Percentiles rank a stretch among this genome's conserved stretches.
phyloP scores from a whole-genome alignment of 805 yeast genomes.

The Kurtzmaniella cleridarum region DNA sequence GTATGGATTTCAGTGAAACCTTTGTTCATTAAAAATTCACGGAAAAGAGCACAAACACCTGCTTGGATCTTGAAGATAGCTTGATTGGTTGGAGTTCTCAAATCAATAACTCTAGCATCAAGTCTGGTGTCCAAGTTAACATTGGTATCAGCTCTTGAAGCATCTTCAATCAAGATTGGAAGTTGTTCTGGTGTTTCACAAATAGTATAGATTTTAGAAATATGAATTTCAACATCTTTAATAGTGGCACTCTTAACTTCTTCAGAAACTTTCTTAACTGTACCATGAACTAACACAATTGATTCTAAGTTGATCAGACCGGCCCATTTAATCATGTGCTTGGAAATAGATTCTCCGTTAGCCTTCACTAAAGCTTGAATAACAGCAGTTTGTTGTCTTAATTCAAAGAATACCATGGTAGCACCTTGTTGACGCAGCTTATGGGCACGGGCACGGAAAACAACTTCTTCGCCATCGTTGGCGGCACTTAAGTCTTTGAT shows the following conservation, averaged over 20 bases:
- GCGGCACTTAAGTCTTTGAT: constrained; percentile 53
- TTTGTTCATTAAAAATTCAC: constrained; percentile 69
- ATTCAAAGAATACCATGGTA: constrained; percentile 82
- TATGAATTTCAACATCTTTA: constrained; percentile 81
- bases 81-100: constrained; percentile 95
- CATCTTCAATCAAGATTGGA: constrained; percentile 95
- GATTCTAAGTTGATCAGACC: constrained; percentile 81
- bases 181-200: constrained; percentile 87
- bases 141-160: constrained; percentile 86
- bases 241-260: constrained; percentile 86
- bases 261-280: constrained; percentile 77
- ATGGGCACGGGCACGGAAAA: constrained; percentile 92
- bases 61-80: constrained; percentile 93
- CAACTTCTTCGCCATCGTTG: constrained; percentile 69
- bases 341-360: constrained; percentile 69
- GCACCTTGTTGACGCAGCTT: constrained; percentile 94
- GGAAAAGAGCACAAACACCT: constrained; percentile 82
- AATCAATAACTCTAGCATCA: constrained; percentile 91
- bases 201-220: constrained; percentile 67
- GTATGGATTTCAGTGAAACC: constrained; percentile 91
- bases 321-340: constrained; percentile 96
- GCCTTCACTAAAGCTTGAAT: constrained; percentile 84
- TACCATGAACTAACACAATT: constrained; percentile 87
- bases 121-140: constrained; percentile 95
- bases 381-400: constrained; percentile 82